Conservation (phyloP, 106 monocot genomes). For the Cymbidium sinense region DNA sequence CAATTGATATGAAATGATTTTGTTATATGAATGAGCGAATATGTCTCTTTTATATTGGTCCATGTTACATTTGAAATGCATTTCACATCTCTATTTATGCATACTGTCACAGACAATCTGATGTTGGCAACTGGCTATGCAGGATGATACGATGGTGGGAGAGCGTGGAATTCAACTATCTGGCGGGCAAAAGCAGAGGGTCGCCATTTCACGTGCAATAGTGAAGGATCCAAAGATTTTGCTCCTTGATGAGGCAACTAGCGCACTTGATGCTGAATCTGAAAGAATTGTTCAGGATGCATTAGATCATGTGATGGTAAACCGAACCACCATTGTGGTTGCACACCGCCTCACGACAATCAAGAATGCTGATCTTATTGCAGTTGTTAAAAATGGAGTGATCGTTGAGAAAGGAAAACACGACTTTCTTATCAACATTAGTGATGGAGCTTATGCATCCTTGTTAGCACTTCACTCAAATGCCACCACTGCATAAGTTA, state of each 20-base stretch:
- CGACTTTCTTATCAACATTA: not conserved
- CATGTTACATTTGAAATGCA: not conserved
- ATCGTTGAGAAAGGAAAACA: slow-evolving; percentile 2
- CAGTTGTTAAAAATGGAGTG: slow-evolving; percentile 6
- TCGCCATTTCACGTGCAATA: not conserved
- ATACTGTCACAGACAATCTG: not conserved
- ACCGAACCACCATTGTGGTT: not conserved
- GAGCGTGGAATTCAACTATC: slow-evolving; percentile 4
- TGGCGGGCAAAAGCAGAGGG: not conserved
- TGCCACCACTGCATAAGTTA: not conserved
- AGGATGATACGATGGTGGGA: slow-evolving; percentile 4
- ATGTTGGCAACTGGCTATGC: not conserved
- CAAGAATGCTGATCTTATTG: slow-evolving; percentile 1
- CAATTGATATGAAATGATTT: too few species aligned
- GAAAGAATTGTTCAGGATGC: slow-evolving; percentile 9
- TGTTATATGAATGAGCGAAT: too few species aligned
- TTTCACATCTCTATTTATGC: not conserved
- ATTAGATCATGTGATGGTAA: slow-evolving; percentile 3
- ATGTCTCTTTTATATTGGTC: too few species aligned
- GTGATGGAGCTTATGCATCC: slow-evolving; percentile 10
- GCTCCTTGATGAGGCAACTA: slow-evolving; percentile 5
- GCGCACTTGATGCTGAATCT: slow-evolving; percentile 4
- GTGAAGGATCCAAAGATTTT: slow-evolving; percentile 1
- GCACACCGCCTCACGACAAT: slow-evolving; percentile 3
- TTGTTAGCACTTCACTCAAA: slow-evolving; percentile 12